phyloP scores from a whole-genome alignment of 1,284 basidiomycete genomes.

The Inonotus hispidus region DNA sequence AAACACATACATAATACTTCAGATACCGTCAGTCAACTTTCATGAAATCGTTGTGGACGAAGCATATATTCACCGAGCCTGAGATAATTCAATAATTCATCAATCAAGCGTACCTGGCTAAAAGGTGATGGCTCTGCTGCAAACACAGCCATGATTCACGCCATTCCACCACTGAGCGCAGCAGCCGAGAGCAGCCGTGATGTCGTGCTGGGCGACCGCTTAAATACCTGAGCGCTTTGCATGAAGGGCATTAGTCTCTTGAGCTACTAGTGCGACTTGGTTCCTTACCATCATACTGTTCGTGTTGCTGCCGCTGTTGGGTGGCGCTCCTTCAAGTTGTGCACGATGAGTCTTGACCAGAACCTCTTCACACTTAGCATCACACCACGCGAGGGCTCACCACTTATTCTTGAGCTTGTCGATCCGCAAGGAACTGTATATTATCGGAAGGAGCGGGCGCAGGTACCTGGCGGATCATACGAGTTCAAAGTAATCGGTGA shows the following conservation, averaged over 20 bases:
- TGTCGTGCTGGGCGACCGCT: background rate
- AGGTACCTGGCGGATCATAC: constrained; percentile 40
- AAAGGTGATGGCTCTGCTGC: background rate
- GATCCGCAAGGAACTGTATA: constrained; percentile 57
- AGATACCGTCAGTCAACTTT: background rate
- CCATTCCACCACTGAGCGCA: constrained; percentile 1
- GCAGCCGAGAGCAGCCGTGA: background rate
- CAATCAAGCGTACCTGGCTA: background rate
- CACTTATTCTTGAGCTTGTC: constrained; percentile 58
- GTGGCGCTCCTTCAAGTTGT: background rate
- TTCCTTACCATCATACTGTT: background rate
- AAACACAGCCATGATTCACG: constrained; percentile 6
- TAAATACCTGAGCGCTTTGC: background rate
- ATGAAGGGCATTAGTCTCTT: background rate
- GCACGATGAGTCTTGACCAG: constrained; percentile 66
- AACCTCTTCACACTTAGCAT: constrained; percentile 75
- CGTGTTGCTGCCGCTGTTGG: background rate
- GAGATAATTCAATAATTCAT: background rate
- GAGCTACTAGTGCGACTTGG: background rate
- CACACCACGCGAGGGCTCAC: constrained; percentile 49
- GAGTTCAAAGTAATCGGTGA: constrained; percentile 61
- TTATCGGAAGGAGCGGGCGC: constrained; percentile 61
- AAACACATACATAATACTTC: background rate
- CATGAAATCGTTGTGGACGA: background rate
- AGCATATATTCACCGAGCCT: background rate